A percentile compares a stretch with the other conserved stretches of the same genome.
Conservation (phyloP, 164 flowering plant species). For the Vitis cinerea region DNA sequence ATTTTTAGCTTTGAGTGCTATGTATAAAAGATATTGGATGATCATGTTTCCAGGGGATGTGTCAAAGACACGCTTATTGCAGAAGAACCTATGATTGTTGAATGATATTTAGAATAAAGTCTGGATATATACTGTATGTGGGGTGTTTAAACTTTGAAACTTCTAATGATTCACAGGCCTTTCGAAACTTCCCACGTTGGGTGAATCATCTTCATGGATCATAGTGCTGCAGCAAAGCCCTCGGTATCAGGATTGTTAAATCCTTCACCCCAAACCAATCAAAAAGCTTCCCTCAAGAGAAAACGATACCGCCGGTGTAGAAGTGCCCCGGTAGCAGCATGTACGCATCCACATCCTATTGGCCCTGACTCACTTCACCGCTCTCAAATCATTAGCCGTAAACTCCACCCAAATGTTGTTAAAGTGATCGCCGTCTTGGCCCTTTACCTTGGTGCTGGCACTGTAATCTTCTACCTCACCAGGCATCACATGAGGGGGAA, state of each 20-base stretch:
- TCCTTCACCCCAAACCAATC: constrained; percentile 15
- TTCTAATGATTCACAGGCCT: neutral
- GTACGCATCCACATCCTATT: constrained; percentile 9
- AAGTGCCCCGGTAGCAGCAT: constrained; percentile 44
- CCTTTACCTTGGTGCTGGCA: constrained; percentile 57
- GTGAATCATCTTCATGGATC: constrained; percentile 23
- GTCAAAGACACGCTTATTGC: no score
- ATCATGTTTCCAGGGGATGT: no score
- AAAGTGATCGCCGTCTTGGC: constrained; percentile 40
- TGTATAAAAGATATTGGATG: no score
- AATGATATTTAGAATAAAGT: no score
- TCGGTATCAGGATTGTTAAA: constrained; percentile 26
- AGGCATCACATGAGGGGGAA: constrained; percentile 59
- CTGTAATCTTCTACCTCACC: constrained; percentile 59
- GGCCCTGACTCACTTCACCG: constrained; percentile 18
- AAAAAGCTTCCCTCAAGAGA: constrained; percentile 17
- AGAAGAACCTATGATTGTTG: no score
- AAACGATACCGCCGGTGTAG: constrained; percentile 41
- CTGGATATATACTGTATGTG: no score
- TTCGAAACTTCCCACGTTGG: neutral
- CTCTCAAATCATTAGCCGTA: constrained; percentile 27
- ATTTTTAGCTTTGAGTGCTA: no score
- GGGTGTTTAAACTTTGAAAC: neutral
- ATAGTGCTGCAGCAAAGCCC: constrained; percentile 26
- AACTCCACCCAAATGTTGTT: constrained; percentile 42